Conservation (phyloP, 768 basidiomycete species). For the Mycena floridula region DNA sequence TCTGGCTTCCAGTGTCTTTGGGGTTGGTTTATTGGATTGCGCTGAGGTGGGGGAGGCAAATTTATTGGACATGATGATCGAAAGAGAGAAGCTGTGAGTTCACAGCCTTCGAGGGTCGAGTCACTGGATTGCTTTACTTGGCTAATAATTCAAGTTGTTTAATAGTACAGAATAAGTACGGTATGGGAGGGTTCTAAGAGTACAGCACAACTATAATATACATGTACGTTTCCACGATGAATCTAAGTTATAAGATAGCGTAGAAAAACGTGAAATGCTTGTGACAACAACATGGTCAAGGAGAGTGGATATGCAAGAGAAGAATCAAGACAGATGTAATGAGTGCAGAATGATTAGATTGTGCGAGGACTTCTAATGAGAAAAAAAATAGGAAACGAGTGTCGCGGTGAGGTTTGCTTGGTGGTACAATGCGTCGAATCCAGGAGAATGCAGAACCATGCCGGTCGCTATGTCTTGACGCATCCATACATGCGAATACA, state of each 20-base stretch:
- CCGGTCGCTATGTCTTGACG: slow-evolving; percentile 28
- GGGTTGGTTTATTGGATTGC: no score
- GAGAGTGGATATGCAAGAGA: background rate
- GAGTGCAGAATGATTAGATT: background rate
- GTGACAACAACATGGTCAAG: no score
- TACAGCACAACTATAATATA: background rate
- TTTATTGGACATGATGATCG: no score
- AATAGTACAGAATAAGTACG: no score
- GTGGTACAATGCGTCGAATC: background rate
- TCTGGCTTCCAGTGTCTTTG: slow-evolving; percentile 25
- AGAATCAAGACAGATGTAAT: background rate
- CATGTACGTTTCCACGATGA: background rate
- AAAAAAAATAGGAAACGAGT: slow-evolving; percentile 2
- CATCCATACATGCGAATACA: slow-evolving; percentile 48
- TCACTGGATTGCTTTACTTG: no score
- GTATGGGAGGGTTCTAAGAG: no score
- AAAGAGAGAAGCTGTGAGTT: no score
- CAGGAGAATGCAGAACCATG: background rate
- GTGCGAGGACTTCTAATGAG: background rate
- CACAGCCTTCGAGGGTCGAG: no score
- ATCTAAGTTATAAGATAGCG: background rate
- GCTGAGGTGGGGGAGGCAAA: no score
- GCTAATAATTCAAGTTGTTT: no score
- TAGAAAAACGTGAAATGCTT: no score
- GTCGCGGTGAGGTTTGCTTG: background rate